Percentiles rank a stretch among this genome's conserved stretches.
phyloP scores from a whole-genome alignment of 768 basidiomycete species.

The Lactifluus subvellereus region DNA sequence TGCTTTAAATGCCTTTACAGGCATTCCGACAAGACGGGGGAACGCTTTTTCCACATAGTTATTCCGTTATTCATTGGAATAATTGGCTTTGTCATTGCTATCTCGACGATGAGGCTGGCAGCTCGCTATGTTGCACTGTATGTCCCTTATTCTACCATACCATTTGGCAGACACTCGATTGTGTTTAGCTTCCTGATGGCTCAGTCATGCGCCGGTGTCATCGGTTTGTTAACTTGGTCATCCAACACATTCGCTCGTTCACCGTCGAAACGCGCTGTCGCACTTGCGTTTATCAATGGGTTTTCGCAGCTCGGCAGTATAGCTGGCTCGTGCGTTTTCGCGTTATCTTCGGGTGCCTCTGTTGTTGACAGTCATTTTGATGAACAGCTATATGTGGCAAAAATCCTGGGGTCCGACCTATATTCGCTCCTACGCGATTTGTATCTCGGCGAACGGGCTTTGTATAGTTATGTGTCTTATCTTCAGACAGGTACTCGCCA shows the following conservation, averaged over 20 bases:
- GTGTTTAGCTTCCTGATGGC: conserved; percentile 65
- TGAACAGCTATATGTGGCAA: conserved; percentile 59
- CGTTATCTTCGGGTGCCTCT: neutral
- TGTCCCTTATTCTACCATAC: conserved; percentile 22
- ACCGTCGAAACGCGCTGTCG: conserved; percentile 81
- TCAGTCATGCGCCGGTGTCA: conserved; percentile 65
- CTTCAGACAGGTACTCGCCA: conserved; percentile 32
- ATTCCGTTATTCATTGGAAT: conserved; percentile 52
- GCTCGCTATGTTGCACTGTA: conserved; percentile 64
- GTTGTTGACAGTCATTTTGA: conserved; percentile 8
- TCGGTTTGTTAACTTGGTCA: conserved; percentile 54
- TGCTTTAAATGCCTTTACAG: conserved; percentile 29
- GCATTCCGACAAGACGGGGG: conserved; percentile 64
- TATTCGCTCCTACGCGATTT: conserved; percentile 63
- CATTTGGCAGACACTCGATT: neutral
- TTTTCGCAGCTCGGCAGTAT: conserved; percentile 83
- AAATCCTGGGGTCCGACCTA: conserved; percentile 66
- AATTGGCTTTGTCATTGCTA: conserved; percentile 61
- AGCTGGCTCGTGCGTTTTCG: conserved; percentile 60
- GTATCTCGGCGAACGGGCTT: conserved; percentile 50
- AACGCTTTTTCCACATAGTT: conserved; percentile 66
- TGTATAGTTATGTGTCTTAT: conserved; percentile 35
- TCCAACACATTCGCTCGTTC: conserved; percentile 65
- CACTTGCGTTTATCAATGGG: conserved; percentile 75
- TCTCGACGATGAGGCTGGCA: conserved; percentile 54